Base-by-base conservation (phyloP, 1,284 basidiomycete species). In the Mycosarcoma maydis region DNA sequence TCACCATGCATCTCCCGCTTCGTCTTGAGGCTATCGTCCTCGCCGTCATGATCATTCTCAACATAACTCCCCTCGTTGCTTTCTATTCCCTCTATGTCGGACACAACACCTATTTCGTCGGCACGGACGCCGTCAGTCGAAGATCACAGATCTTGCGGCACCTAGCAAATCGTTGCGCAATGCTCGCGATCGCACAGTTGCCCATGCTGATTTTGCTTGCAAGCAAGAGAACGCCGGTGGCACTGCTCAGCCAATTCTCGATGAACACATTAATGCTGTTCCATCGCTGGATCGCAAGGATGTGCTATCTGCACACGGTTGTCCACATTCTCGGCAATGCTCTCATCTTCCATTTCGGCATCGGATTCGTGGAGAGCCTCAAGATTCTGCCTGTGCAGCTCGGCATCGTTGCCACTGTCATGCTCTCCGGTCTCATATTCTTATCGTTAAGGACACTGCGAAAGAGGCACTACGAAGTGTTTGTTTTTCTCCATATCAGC, bases 221-320 rank as follows among this genome's bases (percentile, higher is more conserved):
- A 0, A 77, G 76, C n/a, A 72, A 82, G 9, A 75, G 81, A 48
- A 80, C 75, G 16, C 72, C 80, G 16, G 17, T 82, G 6, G 56
- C 72, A 2, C 70, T 73, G 47, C 20, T 82, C 34, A 73, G 72
- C 0, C 70, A 77, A 3, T 48, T 77, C 30, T 17, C 53, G 26
- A 81, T 80, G 64, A 70, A 76, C 32, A 76, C 69, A 10, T 50
- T 76, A 20, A 79, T 82, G 56, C 61, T 82, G 1, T 76, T 75
- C 23, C 82, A 83, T 36, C 73, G 81, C 8, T 81, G 79, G 79
- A 67, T 83, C 9, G 76, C 78, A 1, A 44, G 80, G 4, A 46
- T 76, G 24, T 72, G 72, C 43, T 74, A 62, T 40, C 3, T 69
- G 5, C 72, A 80, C 20, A 76, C 64, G 19, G 7, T 73, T 17